Evolutionary conservation across 1,139 yeast species (phyloP).

Genomic region (Dujonia santamariae): DNA sequence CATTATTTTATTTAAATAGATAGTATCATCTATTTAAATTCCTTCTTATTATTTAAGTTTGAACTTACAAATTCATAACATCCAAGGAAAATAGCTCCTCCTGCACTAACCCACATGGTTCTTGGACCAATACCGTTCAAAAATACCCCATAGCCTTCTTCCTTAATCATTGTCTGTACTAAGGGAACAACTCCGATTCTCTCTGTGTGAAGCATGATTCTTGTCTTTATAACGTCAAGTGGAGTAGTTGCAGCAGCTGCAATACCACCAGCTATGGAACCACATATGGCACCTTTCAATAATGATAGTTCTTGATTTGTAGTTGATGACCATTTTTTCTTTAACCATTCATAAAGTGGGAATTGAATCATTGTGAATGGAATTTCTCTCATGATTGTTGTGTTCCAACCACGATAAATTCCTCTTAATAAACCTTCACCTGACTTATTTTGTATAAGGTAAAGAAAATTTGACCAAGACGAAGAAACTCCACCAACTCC

Average conservation of each 20-base stretch:
- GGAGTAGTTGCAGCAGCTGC: conserved; percentile 97
- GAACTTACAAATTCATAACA: conserved; percentile 70
- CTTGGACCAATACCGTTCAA: conserved; percentile 88
- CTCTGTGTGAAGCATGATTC: conserved; percentile 72
- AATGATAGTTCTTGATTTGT: conserved; percentile 45
- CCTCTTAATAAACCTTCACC: conserved; percentile 82
- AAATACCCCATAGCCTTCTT: conserved; percentile 70
- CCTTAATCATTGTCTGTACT: conserved; percentile 46
- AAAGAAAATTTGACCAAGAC: conserved; percentile 59
- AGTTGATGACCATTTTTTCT: conserved; percentile 45
- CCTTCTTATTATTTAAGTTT: background rate
- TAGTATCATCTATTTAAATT: background rate
- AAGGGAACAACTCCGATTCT: conserved; percentile 47
- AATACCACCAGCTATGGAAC: conserved; percentile 89
- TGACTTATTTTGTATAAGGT: conserved; percentile 52
- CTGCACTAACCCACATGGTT: conserved; percentile 96
- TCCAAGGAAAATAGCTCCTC: conserved; percentile 96
- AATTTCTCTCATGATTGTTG: conserved; percentile 90
- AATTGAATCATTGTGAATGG: conserved; percentile 95
- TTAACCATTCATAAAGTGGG: conserved; percentile 85
- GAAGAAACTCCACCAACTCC: conserved; percentile 56
- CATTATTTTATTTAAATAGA: background rate
- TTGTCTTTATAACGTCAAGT: conserved; percentile 84
- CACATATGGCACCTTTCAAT: conserved; percentile 86
- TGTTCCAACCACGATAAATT: conserved; percentile 87